A percentile compares a stretch with the other conserved stretches of the same genome.
phyloP scores from a whole-genome alignment of 2,329 filamentous ascomycete species.

The Hirsutella thompsonii region DNA sequence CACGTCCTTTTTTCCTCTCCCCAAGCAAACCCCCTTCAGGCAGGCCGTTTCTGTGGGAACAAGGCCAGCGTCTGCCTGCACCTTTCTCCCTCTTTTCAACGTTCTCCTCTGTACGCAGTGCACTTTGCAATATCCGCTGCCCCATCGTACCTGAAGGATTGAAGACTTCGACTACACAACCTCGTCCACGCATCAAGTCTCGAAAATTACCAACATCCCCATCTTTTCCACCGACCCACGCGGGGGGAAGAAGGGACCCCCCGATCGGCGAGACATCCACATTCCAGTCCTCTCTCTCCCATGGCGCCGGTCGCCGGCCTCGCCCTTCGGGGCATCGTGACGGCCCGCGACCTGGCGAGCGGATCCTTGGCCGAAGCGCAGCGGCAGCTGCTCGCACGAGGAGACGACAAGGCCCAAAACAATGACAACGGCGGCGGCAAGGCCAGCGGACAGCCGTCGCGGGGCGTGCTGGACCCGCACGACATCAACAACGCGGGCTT shows the following conservation, averaged over 20 bases:
- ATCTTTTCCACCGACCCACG: background rate
- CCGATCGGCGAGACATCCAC: slow-evolving; percentile 6
- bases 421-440: slow-evolving; percentile 8
- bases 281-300: slow-evolving; percentile 6
- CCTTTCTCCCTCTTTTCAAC: too few species aligned
- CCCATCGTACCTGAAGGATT: too few species aligned
- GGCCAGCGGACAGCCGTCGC: slow-evolving; percentile 16
- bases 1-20: too few species aligned
- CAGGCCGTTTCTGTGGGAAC: slow-evolving; percentile 17
- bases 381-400: slow-evolving; percentile 26
- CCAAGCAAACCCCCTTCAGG: slow-evolving; percentile 1
- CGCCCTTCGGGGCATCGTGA: slow-evolving; percentile 17
- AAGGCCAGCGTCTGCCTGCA: too few species aligned
- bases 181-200: background rate
- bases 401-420: too few species aligned
- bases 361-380: slow-evolving; percentile 28
- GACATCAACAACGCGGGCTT: slow-evolving; percentile 57
- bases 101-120: too few species aligned
- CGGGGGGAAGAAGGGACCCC: background rate
- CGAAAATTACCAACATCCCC: background rate
- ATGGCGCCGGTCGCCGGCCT: slow-evolving; percentile 29
- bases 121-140: too few species aligned
- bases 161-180: too few species aligned
- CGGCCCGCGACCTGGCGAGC: too few species aligned
- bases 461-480: slow-evolving; percentile 38